Base-by-base conservation (phyloP, 345 rosid species). In the Linum usitatissimum region DNA sequence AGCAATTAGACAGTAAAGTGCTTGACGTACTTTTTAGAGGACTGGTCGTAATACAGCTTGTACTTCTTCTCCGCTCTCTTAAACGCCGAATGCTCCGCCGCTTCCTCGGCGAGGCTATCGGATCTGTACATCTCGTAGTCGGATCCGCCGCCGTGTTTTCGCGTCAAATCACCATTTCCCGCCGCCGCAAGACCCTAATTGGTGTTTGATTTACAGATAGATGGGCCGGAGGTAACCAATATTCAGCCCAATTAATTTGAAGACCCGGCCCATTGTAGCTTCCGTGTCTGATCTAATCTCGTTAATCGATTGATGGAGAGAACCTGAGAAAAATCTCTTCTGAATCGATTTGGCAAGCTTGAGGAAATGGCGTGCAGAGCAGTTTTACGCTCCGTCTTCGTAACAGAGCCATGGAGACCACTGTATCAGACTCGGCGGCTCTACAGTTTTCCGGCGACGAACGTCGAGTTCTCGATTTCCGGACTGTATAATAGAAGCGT, bases 31-130 rank as follows among this genome's bases (percentile, higher is more conserved):
- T 79, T 89, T 74, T 78, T 75, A 20, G 88, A 73, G 67, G 81
- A 82, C 68, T 80, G 79, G 39, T 81, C 90, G 70, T 85, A 84
- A 69, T 84, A 89, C 18, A 92, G 82, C 70, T 87, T 92, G 88
- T 85, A 92, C 71, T 84, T 71, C 91, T 89, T 92, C 86, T 89
- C 96, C n/a, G 95, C 84, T 74, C 68, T 75, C 72, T 93, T 78
- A 72, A 89, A 92, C 59, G 86, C 94, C 36, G 95, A 85, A 64
- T 80, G 79, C 49, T 84, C 86, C 9, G 71, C 73, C 21, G 83
- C 90, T 34, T 79, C 92, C n/a, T 77, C 51, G 53, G 62, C 62
- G 15, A 60, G 18, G n/a, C 67, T 71, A 40, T 83, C 78, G 51
- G 85, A 55, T 62, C 78, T 88, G 74, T 83, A 92, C 98, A 92